Percentiles rank a stretch among this genome's conserved stretches.
Evolutionary conservation across 1,284 basidiomycete species (phyloP).

Genomic region (Pyrrhoderma lamaoense): DNA sequence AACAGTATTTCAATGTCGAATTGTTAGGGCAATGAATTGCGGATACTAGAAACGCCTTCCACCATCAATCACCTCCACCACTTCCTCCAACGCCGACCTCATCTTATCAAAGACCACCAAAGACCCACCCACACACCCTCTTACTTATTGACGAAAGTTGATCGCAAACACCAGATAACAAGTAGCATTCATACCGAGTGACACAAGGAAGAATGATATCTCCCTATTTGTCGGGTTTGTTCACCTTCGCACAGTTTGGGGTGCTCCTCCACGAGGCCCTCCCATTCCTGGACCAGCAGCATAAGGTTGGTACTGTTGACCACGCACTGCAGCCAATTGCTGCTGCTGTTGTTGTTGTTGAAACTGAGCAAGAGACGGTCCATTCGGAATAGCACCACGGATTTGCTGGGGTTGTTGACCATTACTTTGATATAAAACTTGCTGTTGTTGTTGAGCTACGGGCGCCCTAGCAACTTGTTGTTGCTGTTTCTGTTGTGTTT

Average conservation of each 20-base stretch:
- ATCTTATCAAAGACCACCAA: no score
- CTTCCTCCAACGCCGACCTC: no score
- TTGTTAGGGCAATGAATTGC: no score
- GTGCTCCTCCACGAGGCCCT: slow-evolving; percentile 4
- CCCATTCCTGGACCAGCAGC: slow-evolving; percentile 3
- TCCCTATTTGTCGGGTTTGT: no score
- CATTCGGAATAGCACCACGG: slow-evolving; percentile 9
- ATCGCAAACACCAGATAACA: no score
- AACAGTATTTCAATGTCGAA: no score
- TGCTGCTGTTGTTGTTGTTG: slow-evolving; percentile 11
- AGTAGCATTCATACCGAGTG: no score
- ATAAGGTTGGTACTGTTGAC: slow-evolving; percentile 14
- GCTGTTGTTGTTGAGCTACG: slow-evolving; percentile 1
- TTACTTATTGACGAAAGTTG: no score
- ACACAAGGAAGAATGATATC: no score
- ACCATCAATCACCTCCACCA: no score
- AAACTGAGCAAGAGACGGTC: slow-evolving; percentile 8
- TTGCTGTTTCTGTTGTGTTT: slow-evolving; percentile 2
- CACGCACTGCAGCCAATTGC: slow-evolving; percentile 6
- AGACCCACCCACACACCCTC: no score
- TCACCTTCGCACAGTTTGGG: not conserved
- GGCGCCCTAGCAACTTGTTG: not conserved
- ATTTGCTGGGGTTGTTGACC: slow-evolving; percentile 6
- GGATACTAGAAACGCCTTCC: no score
- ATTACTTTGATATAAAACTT: slow-evolving; percentile 17